Evolutionary conservation across 1,284 basidiomycete species (phyloP), one percentile per base, ranked within the genome.

Genomic region (Ustilago curta): DNA sequence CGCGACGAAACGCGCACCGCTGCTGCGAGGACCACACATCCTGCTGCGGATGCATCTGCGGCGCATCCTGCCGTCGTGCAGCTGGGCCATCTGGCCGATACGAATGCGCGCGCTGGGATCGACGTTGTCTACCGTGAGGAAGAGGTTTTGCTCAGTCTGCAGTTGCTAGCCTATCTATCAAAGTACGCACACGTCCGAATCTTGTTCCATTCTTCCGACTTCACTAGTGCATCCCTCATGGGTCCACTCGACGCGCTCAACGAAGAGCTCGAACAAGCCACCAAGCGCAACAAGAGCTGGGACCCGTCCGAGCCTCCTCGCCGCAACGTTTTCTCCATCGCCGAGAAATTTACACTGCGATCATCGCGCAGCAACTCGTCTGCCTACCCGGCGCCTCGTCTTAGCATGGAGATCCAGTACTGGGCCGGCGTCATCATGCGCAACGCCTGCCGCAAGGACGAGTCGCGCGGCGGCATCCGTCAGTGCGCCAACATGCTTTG

Each of bases 391-490:
- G 65, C 65, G 35, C 91, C 76, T 87, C 93, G 65, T 89, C 88
- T 98, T 6, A 94, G 95, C 0, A 88, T 88, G 23, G 95, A 98
- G 85, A 97, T 99, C 54, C 94, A 98, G 86, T 98, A 97, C 83
- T 99, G 96, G 97, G 96, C 96, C 0, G 95, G 95, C 4, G 96
- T 98, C 14, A 97, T 98, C 82, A 99, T 99, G 96, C 90, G 97
- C 56, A 99, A 99, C 84, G 96, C 97, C 8, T 99, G 96, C 86
- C 88, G 96, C 84, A 99, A 99, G 88, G 96, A 99, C 83, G 95
- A 97, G 70, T 70, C 74, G 23, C 87, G 92, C 47, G 94, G 94
- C 67, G 97, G 97, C 4, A 95, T 98, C 72, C 87, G 96, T 65
- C 97, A 98, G 85, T 99, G 96, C 87, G 97, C 97, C 5, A 97